Evolutionary conservation across 169 alveolate species (phyloP), one percentile per base, ranked within the genome.

Genomic region (Babesia caballi): DNA sequence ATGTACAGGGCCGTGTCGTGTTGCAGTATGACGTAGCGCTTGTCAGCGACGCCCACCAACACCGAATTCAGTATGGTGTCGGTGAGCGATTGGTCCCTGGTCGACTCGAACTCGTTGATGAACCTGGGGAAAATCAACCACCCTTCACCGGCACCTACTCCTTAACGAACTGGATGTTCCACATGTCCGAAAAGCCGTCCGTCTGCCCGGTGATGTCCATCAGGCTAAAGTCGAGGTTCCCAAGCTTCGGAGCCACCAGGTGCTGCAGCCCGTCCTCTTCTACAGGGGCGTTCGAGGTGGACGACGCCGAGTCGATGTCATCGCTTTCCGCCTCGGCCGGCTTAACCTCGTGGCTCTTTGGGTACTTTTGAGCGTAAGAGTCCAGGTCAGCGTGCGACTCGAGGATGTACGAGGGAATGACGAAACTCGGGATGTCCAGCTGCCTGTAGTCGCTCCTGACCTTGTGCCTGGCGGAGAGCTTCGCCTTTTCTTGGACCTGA

Each of bases 21-120:
- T 58, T 90, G 94, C 40, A 90, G 72, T 38, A 90, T 36, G 44
- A 90, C 67, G 57, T 78, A 72, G 33, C 74, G 67, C 46, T 42
- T 68, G 57, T 90, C 94, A 12, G 74, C 83, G 14, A 84, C 68
- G 8, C 94, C 94, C 14, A 90, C 93, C 69, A 68, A 72, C 35
- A 63, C 74, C 5, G 93, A 90, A 25, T 85, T 77, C 51, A 70
- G 61, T 27, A 87, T 56, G 52, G 72, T 63, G 21, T 82, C 82
- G 3, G 91, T 87, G 44, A 87, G 63, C 36, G 72, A 77, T 32
- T 60, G 42, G 50, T 77, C 85, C 66, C 63, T 66, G 42, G 21
- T 28, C 14, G 40, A 15, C 17, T 61, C 68, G 50, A 66, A 49
- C 27, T 68, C 81, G 23, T 67, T 41, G 17, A 77, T 38, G 25